Base-by-base conservation (phyloP, 176 grass and related monocot genomes). In the Oryza meyeriana region DNA sequence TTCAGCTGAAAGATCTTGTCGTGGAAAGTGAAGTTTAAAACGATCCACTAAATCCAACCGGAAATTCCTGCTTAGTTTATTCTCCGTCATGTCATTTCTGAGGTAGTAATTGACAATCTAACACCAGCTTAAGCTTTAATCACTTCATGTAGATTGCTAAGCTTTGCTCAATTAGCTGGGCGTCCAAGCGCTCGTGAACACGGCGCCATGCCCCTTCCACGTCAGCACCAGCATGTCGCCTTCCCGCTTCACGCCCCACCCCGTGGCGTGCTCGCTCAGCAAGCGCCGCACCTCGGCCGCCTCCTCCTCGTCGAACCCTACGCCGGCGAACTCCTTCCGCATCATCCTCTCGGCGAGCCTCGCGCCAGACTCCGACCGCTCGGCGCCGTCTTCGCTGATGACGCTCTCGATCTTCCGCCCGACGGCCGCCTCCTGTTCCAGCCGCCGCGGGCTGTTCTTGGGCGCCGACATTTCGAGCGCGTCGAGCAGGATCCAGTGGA, bases 401-500 rank as follows among this genome's bases (percentile, higher is more conserved):
- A 95, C 84, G 81, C 92, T 85, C 75, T 98, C 95, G 35, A 98
- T 95, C 92, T 95, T 98, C 72, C 88, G 84, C n/a, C 90, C 79
- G 16, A 95, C 44, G 25, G 88, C 88, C 20, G 90, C 90, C 84
- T 98, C 92, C 72, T 93, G 88, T 76, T 92, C 94, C 81, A 62
- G 29, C 81, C 92, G 63, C 72, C 86, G 82, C 34, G 88, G 88
- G 86, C 87, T 95, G 32, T 88, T 88, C 81, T 88, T 93, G 8
- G 90, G 84, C 74, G 92, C 81, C 12, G 88, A 88, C 35, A 90
- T 95, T 73, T 98, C 95, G 29, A 98, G 86, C 12, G 95, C 90
- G 83, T 98, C 95, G 44, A 93, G 93, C 16, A 94, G 84, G 84
- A 98, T 95, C 95, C 95, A 98, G 52, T 95, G 79, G 74, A 95